Evolutionary conservation across 495 filamentous ascomycete genomes (phyloP), one percentile per base, ranked within the genome.

Genomic region (Parathielavia appendiculata): DNA sequence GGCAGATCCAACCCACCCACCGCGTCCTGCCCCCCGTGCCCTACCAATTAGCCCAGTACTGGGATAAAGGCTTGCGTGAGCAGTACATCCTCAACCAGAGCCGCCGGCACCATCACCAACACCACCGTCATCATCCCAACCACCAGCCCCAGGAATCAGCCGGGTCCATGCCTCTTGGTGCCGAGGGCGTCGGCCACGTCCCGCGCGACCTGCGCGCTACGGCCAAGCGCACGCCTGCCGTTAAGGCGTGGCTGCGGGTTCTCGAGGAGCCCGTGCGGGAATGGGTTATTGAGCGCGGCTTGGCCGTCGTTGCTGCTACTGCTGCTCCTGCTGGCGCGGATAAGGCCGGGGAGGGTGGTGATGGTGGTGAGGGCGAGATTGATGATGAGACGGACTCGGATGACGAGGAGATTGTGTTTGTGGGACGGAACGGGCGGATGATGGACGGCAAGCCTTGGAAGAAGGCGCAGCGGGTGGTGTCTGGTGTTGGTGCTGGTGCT

Each of bases 361-460:
- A 6, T 17, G 46, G 20, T 36, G 20, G 39, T 13, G 76, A 78
- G 8, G 76, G 81, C 55, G 26, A 30, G 26, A 75, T 69, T 1
- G 68, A 79, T 17, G 73, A 76, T 19, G 78, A 82, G 19, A 71
- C 76, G 16, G 82, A 82, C 54, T 76, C 79, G 20, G 85, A 87
- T 39, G 91, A 95, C 63, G 91, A 95, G 57, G 92, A 97, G 72
- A 91, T 97, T 62, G 90, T 97, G 4, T 97, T 96, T 69, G 85
- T 96, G 11, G 91, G 91, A 1, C 77, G 88, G 5, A 86, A 89
- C 64, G 86, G 88, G 7, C 77, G 75, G 55, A 89, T 85, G 85
- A 83, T 83, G 64, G 88, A 90, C 59, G 77, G 82, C 36, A 60
- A 56, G 57, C 44, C 54, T 43, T 71, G 66, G 70, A 75, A 71